A percentile compares a stretch with the other conserved stretches of the same genome.
Evolutionary conservation across 352 stramenopile genomes (phyloP).

Genomic region (Blastocystis hominis): DNA sequence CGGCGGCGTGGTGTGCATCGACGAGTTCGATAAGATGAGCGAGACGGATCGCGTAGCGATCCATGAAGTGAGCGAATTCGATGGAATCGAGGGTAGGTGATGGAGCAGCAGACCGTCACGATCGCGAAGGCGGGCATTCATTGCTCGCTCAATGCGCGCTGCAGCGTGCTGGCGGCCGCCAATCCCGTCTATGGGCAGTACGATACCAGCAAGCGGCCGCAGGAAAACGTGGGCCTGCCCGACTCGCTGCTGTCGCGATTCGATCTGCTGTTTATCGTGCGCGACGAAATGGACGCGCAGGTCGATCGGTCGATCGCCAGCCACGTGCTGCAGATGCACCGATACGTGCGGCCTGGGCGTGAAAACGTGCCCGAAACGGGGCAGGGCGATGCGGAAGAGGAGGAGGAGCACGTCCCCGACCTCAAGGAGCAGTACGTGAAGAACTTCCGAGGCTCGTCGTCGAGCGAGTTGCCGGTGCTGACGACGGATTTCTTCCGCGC

Average conservation of each 20-base stretch:
- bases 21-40: slow-evolving; percentile 98
- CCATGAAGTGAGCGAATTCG: slow-evolving; percentile 76
- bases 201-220: slow-evolving; percentile 87
- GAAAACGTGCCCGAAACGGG: slow-evolving; percentile 74
- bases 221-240: slow-evolving; percentile 96
- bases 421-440: slow-evolving; percentile 62
- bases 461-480: slow-evolving; percentile 69
- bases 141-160: slow-evolving; percentile 92
- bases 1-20: slow-evolving; percentile 94
- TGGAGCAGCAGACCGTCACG: slow-evolving; percentile 99
- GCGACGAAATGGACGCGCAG: slow-evolving; percentile 50
- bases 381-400: slow-evolving; percentile 68
- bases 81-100: slow-evolving; percentile 66
- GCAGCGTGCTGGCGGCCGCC: slow-evolving; percentile 90
- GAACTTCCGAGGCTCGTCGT: slow-evolving; percentile 60
- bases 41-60: slow-evolving; percentile 95
- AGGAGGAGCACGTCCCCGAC: slow-evolving; percentile 65
- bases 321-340: slow-evolving; percentile 91
- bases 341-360: slow-evolving; percentile 76
- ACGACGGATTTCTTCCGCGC: slow-evolving; percentile 93
- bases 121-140: slow-evolving; percentile 99
- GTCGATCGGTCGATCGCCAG: slow-evolving; percentile 86
- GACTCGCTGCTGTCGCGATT: slow-evolving; percentile 99
- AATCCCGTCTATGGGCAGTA: slow-evolving; percentile 99
- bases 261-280: slow-evolving; percentile 92